Conservation (phyloP, 2,329 filamentous ascomycete species). For the Esteya vermicola region DNA sequence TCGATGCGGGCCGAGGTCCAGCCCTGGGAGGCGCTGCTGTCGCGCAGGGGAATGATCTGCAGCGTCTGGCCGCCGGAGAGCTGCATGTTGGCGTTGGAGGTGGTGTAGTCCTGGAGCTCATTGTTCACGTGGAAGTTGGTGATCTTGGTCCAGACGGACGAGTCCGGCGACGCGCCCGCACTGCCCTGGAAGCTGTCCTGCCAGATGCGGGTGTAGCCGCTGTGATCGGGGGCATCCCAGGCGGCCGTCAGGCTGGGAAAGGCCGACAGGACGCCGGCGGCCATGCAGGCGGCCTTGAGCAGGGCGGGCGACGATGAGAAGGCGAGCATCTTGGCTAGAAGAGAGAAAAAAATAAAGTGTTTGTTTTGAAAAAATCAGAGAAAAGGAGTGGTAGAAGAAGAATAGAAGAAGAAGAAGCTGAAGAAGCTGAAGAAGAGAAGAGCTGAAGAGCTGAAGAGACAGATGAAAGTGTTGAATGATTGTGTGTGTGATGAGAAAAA, state of each 20-base stretch:
- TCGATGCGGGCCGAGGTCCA: slow-evolving; percentile 45
- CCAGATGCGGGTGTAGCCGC: slow-evolving; percentile 26
- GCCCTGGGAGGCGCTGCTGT: slow-evolving; percentile 20
- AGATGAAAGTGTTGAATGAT: not conserved
- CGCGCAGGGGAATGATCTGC: slow-evolving; percentile 33
- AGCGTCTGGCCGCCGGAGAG: slow-evolving; percentile 33
- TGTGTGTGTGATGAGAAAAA: too few relatives aligned
- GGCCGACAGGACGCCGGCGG: not conserved
- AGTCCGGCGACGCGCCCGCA: slow-evolving; percentile 19
- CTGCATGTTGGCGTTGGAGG: slow-evolving; percentile 30
- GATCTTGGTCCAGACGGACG: slow-evolving; percentile 26
- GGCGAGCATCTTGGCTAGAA: not conserved
- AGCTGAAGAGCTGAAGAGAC: not conserved
- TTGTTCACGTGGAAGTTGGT: slow-evolving; percentile 47
- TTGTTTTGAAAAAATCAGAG: too few relatives aligned
- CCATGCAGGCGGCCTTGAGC: not conserved
- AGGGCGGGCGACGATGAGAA: not conserved
- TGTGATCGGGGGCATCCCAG: slow-evolving; percentile 22
- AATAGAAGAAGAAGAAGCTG: not conserved
- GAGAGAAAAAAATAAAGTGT: not conserved
- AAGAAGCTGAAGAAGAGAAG: not conserved
- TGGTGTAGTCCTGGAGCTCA: slow-evolving; percentile 35
- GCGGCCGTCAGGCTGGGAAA: slow-evolving; percentile 17
- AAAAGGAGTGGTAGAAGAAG: not conserved
- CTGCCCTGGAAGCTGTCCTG: slow-evolving; percentile 27